Evolutionary conservation across 2,329 filamentous ascomycete species (phyloP).

Genomic region (Huntiella bhutanensis): DNA sequence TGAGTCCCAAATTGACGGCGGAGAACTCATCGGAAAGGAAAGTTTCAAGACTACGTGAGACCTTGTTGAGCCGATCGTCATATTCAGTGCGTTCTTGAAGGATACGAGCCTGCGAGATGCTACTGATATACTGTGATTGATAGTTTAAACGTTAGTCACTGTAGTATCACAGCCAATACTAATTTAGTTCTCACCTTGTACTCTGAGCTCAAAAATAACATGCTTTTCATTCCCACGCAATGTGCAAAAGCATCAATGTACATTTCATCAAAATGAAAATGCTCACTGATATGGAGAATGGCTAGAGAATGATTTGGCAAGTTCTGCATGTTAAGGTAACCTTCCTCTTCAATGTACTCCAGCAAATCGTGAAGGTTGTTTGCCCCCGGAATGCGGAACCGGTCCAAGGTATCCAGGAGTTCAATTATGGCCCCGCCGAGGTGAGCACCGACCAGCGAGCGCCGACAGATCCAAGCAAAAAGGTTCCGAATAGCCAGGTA

Average conservation of each 20-base stretch:
- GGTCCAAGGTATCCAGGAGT: slow-evolving; percentile 45
- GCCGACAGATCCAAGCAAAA: slow-evolving; percentile 49
- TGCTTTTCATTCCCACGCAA: slow-evolving; percentile 58
- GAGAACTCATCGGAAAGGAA: slow-evolving; percentile 58
- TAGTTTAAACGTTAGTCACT: not conserved
- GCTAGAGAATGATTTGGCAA: slow-evolving; percentile 51
- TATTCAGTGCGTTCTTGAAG: slow-evolving; percentile 44
- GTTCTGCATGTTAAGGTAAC: slow-evolving; percentile 48
- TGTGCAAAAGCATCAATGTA: slow-evolving; percentile 61
- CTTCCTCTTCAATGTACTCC: slow-evolving; percentile 46
- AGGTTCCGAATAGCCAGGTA: slow-evolving; percentile 56
- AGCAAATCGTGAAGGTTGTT: slow-evolving; percentile 44
- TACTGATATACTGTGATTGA: slow-evolving; percentile 19
- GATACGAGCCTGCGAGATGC: slow-evolving; percentile 44
- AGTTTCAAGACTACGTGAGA: slow-evolving; percentile 37
- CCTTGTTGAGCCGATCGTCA: slow-evolving; percentile 40
- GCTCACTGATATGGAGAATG: slow-evolving; percentile 47
- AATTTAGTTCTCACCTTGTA: slow-evolving; percentile 32
- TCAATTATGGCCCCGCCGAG: slow-evolving; percentile 45
- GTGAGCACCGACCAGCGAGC: slow-evolving; percentile 46
- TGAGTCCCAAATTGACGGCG: slow-evolving; percentile 43
- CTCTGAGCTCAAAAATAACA: slow-evolving; percentile 35
- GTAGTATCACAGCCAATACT: too few species aligned
- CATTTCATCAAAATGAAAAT: slow-evolving; percentile 40
- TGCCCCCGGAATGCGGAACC: slow-evolving; percentile 34